A percentile compares a stretch with the other conserved stretches of the same genome.
These are phyloP conservation scores for Piper longum DNA, from an alignment of 164 flowering plant genomes.

Conservation along the genomic window DNA sequence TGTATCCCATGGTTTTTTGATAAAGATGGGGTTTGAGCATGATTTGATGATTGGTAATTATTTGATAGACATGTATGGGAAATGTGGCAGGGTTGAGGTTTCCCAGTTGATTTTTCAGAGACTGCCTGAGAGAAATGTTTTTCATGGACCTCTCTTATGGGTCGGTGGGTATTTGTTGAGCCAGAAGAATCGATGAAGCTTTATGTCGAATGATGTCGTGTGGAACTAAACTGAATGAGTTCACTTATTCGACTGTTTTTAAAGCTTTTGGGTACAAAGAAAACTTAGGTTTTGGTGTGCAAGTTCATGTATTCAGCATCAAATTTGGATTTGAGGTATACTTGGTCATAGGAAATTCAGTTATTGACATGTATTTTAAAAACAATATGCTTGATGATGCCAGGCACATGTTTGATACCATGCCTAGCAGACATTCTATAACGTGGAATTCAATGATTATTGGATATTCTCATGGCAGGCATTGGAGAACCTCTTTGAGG, in stretches of 20 bases:
- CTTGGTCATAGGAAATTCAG: constrained; percentile 53
- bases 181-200: constrained; percentile 24
- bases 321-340: constrained; percentile 39
- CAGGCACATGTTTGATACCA: constrained; percentile 22
- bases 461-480: constrained; percentile 27
- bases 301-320: constrained; percentile 42
- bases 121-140: constrained; percentile 66
- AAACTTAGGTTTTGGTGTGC: constrained; percentile 28
- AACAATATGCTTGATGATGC: constrained; percentile 47
- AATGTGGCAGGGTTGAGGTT: constrained; percentile 31
- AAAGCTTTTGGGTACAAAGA: constrained; percentile 22
- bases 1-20: constrained; percentile 32
- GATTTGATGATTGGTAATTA: constrained; percentile 50
- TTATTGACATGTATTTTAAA: constrained; percentile 65
- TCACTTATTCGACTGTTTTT: constrained; percentile 25
- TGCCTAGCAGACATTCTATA: constrained; percentile 36
- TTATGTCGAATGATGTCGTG: constrained; percentile 37
- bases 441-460: constrained; percentile 69
- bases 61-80: constrained; percentile 56
- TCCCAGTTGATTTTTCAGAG: constrained; percentile 45
- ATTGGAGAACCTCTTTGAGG: constrained; percentile 24
- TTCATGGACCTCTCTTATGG: constrained; percentile 76
- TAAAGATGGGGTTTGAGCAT: constrained; percentile 28
- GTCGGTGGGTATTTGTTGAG: constrained; percentile 48
- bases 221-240: constrained; percentile 48